Base-by-base conservation (phyloP, 495 filamentous ascomycete species). In the Talaromyces ruber region DNA sequence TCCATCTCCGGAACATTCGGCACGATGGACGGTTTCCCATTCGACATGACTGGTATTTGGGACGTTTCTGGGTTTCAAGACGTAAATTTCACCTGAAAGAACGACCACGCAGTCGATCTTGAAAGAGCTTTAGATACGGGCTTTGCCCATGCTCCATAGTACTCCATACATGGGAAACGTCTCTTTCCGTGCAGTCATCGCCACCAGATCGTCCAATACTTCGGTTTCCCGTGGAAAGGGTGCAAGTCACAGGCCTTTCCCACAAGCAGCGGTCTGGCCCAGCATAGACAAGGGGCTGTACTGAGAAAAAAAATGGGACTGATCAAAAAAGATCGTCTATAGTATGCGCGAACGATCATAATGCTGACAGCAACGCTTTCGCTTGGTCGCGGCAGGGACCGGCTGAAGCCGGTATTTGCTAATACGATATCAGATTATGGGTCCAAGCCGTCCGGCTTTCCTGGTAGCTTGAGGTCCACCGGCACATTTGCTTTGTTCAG, bases 41-140 rank as follows among this genome's bases (percentile, higher is more conserved):
- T 80, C 58, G 77, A 80, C 64, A 80, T 80, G 77, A 80, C 77
- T 29, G 77, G 77, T 29, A 80, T 80, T 57, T 80, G 77, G 77
- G 77, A 80, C 66, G 75, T 79, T 4, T 77, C 76, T 56, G 76
- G 76, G 39, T 79, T 79, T 61, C 77, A 80, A 34, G 77, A 80
- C 55, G 74, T 80, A 26, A 79, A 76, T 65, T 59, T 78, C 32
- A 64, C 71, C 14, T 78, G 66, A 69, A 39, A 16, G 22, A 22
- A 16, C 11, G 7, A 22, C 34, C n/a, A 39, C 12, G 34, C 43
- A 21, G 21, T 21, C 9, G 18, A n/a, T 47, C 43, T 18, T 47
- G 43, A 47, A 21, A 47, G 34, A 16, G 12, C 43, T 18, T n/a
- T 47, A 18, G 12, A 21, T 47, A 47, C 43, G 12, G 2, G 18